Percentiles rank a stretch among this genome's conserved stretches.
Conservation (phyloP, 768 basidiomycete genomes). For the Paxillus ammoniavirescens region DNA sequence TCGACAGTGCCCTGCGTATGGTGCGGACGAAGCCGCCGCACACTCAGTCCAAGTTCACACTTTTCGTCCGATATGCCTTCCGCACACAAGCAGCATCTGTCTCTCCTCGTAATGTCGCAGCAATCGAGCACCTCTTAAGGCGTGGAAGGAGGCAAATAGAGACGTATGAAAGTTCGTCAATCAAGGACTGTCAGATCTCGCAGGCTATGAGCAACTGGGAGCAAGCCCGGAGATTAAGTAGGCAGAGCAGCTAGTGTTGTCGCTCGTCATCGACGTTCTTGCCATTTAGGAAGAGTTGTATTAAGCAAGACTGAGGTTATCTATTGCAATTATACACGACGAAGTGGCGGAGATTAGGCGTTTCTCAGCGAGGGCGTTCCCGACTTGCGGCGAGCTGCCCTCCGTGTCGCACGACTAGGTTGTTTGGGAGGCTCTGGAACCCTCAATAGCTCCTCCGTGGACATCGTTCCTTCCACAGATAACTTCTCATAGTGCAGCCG, state of each 20-base stretch:
- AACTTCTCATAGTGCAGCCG: slow-evolving; percentile 69
- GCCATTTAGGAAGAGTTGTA: background rate
- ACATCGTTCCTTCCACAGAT: slow-evolving; percentile 14
- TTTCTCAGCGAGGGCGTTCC: slow-evolving; percentile 1
- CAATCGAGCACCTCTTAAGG: slow-evolving; percentile 76
- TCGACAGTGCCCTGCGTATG: slow-evolving; percentile 70
- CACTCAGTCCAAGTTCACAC: slow-evolving; percentile 61
- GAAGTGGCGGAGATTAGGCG: slow-evolving; percentile 1
- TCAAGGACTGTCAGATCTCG: slow-evolving; percentile 76
- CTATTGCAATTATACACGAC: slow-evolving; percentile 6
- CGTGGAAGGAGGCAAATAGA: slow-evolving; percentile 67
- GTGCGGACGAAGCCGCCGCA: slow-evolving; percentile 60
- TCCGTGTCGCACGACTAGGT: slow-evolving; percentile 19
- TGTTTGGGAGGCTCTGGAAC: slow-evolving; percentile 12
- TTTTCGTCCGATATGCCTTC: slow-evolving; percentile 70
- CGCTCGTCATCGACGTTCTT: background rate
- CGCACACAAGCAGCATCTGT: slow-evolving; percentile 58
- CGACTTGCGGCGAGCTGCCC: slow-evolving; percentile 18
- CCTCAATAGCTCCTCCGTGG: slow-evolving; percentile 16
- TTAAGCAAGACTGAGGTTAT: slow-evolving; percentile 7
- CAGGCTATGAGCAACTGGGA: slow-evolving; percentile 70
- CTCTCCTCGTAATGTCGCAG: slow-evolving; percentile 63
- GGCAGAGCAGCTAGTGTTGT: slow-evolving; percentile 12
- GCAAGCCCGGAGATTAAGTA: slow-evolving; percentile 21
- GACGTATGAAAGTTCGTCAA: slow-evolving; percentile 60